A percentile compares a stretch with the other conserved stretches of the same genome.
Evolutionary conservation across 1,284 basidiomycete genomes (phyloP).

Genomic region (Coniferiporia weirii): DNA sequence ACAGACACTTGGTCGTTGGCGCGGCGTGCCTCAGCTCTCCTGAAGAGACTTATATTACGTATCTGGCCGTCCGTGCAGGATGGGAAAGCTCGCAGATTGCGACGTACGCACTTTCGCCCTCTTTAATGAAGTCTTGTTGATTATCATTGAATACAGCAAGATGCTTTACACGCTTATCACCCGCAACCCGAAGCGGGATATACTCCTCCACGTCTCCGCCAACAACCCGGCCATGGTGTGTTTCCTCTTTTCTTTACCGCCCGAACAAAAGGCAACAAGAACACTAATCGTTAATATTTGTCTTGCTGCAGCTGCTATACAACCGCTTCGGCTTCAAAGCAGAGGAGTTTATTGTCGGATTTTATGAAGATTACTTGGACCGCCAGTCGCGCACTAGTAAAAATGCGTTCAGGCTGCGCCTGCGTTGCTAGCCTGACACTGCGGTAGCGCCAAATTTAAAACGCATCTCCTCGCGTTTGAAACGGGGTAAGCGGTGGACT

Average conservation of each 20-base stretch:
- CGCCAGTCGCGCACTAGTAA: constrained; percentile 61
- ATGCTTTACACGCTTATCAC: constrained; percentile 72
- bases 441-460: neutral
- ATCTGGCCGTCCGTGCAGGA: constrained; percentile 65
- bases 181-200: constrained; percentile 65
- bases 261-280: neutral
- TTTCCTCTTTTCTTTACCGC: neutral
- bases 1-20: constrained; percentile 69
- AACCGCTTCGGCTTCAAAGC: constrained; percentile 82
- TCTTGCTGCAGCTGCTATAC: constrained; percentile 53
- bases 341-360: constrained; percentile 73
- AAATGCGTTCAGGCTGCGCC: constrained; percentile 66
- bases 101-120: constrained; percentile 41
- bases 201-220: constrained; percentile 73
- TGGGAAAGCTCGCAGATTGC: constrained; percentile 76
- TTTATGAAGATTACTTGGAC: constrained; percentile 71
- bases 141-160: constrained; percentile 35
- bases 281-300: neutral
- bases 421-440: constrained; percentile 23
- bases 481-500: neutral
- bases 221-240: constrained; percentile 75
- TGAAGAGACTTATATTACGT: constrained; percentile 73
- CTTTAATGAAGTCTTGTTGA: neutral
- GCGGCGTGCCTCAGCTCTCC: constrained; percentile 72
- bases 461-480: neutral